phyloP scores from a whole-genome alignment of 2,329 filamentous ascomycete genomes.

The Colletotrichum nymphaeae region DNA sequence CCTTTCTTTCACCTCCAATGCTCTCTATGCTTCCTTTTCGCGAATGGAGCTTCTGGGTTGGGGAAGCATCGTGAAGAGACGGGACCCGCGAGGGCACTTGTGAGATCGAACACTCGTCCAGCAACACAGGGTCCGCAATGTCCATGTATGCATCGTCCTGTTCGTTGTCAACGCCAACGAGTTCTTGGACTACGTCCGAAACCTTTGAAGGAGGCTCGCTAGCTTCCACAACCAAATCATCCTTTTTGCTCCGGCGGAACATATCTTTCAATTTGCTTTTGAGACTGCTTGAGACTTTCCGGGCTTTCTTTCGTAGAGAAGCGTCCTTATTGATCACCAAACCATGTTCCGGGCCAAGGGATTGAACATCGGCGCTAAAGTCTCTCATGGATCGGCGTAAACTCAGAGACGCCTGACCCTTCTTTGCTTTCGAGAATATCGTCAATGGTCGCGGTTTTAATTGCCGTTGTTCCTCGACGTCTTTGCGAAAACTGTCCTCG shows the following conservation, averaged over 20 bases:
- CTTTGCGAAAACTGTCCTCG: constrained; percentile 49
- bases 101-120: constrained; percentile 58
- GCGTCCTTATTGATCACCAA: constrained; percentile 12
- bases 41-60: constrained; percentile 60
- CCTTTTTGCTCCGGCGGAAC: constrained; percentile 57
- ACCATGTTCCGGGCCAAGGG: constrained; percentile 38
- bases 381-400: constrained; percentile 59
- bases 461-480: constrained; percentile 47
- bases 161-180: neutral
- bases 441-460: constrained; percentile 56
- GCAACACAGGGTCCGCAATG: constrained; percentile 47
- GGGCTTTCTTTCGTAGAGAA: constrained; percentile 62
- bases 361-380: constrained; percentile 45
- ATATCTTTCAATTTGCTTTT: constrained; percentile 71
- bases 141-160: constrained; percentile 45
- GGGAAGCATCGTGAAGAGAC: constrained; percentile 60
- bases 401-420: constrained; percentile 45
- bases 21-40: constrained; percentile 67
- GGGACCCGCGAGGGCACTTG: constrained; percentile 61
- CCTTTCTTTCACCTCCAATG: constrained; percentile 51
- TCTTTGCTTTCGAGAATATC: constrained; percentile 54
- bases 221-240: constrained; percentile 54
- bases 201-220: constrained; percentile 62
- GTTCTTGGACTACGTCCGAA: neutral
- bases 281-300: constrained; percentile 72